Evolutionary conservation across 2,329 filamentous ascomycete species (phyloP), one percentile per base, ranked within the genome.

Genomic region (Aspergillus glaucus): DNA sequence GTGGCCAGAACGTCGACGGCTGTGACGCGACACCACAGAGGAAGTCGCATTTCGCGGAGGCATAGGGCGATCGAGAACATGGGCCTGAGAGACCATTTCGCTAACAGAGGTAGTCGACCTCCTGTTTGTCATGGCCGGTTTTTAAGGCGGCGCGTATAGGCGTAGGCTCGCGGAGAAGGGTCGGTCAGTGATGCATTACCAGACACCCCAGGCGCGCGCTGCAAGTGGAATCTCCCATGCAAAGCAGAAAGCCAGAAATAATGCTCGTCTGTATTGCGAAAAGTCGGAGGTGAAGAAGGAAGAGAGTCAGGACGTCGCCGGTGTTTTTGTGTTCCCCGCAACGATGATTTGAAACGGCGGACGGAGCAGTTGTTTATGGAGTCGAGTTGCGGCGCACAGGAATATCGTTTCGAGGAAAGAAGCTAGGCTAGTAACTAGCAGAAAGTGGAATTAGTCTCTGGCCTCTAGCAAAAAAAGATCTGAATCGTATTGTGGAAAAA

Each of bases 1-100:
- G 54, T 88, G 85, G 65, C 86, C 85, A 62, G 90, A 87, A 58
- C 88, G 84, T 68, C 87, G 86, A 61, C 77, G 76, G 53, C 83
- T 78, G 55, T 81, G 77, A 62, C 84, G 82, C 54, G 81, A 84
- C 50, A 85, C 67, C 73, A 90, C 69, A 64, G 82, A 76, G 69
- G 81, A 70, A 65, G 80, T 68, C 65, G 80, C 68, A 57, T 78
- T 78, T 63, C 82, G 81, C 61, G 80, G 71, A 62, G 79, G 74
- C 57, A 83, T 72, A 59, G 81, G 76, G 61, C 72, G 75, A 64
- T 76, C 73, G 48, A 73, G 66, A 39, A 70, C 59, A 57, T 75
- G 72, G 52, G 73, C 71, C 51, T 73, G 71, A 37, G 73, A 67
- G 34, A 67, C 64, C 64, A 67, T 67, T 53, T 64, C 53, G 51